Conservation (phyloP, 148 eudicot genomes). For the Spergularia marina region DNA sequence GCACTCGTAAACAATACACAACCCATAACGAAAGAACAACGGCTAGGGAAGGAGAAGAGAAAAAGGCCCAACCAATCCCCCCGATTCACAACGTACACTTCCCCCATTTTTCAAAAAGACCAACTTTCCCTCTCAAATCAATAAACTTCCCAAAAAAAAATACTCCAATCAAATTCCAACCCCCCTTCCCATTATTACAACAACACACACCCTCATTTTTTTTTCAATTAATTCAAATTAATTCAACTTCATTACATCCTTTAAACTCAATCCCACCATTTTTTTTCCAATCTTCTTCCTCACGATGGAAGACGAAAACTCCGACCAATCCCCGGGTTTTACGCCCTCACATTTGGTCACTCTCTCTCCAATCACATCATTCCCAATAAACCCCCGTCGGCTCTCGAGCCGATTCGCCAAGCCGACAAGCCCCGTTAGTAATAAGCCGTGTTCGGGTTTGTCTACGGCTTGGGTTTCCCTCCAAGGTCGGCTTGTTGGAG, state of each 20-base stretch:
- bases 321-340: background rate
- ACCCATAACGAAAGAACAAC: no score
- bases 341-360: conserved; percentile 34
- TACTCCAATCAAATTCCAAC: background rate
- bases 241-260: background rate
- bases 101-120: background rate
- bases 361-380: conserved; percentile 41
- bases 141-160: conserved; percentile 23
- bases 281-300: no score
- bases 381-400: conserved; percentile 49
- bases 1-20: no score
- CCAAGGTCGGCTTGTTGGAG: conserved; percentile 73
- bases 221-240: conserved; percentile 1
- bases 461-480: conserved; percentile 68
- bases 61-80: background rate
- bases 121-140: conserved; percentile 40
- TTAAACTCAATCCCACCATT: background rate
- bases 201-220: conserved; percentile 1
- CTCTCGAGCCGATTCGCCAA: conserved; percentile 60
- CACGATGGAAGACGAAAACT: conserved; percentile 24
- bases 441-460: no score
- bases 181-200: conserved; percentile 20
- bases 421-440: conserved; percentile 39
- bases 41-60: no score
- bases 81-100: conserved; percentile 17